Evolutionary conservation across 2,329 filamentous ascomycete genomes (phyloP).

Genomic region (Metarhizium robertsii): DNA sequence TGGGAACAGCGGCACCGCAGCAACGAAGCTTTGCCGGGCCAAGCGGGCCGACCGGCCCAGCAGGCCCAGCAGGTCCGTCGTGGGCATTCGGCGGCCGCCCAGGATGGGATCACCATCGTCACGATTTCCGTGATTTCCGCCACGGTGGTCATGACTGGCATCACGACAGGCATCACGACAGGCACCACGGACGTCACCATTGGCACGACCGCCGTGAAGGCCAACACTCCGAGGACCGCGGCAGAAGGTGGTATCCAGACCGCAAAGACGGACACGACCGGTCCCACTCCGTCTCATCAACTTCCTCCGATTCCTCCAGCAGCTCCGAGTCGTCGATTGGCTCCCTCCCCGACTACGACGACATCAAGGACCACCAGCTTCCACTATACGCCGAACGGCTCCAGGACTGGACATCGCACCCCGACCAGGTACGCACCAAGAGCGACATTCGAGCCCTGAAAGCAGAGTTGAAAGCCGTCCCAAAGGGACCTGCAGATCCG

Average conservation of each 20-base stretch:
- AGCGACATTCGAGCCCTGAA: slow-evolving; percentile 31
- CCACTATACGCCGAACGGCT: slow-evolving; percentile 35
- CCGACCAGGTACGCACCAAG: slow-evolving; percentile 39
- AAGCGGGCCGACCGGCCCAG: not conserved
- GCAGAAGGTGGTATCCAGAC: not conserved
- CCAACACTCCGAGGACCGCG: not conserved
- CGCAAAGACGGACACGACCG: slow-evolving; percentile 12
- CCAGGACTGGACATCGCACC: slow-evolving; percentile 37
- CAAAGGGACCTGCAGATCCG: not conserved
- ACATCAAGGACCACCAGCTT: slow-evolving; percentile 38
- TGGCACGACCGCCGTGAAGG: not conserved
- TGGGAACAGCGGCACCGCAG: not conserved
- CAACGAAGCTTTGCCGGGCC: not conserved
- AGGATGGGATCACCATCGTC: slow-evolving; percentile 8
- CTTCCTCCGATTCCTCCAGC: slow-evolving; percentile 24
- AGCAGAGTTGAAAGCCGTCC: slow-evolving; percentile 32
- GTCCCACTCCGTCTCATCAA: slow-evolving; percentile 25
- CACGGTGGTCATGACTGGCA: slow-evolving; percentile 10
- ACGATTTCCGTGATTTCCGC: slow-evolving; percentile 1
- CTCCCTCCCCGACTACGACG: slow-evolving; percentile 44
- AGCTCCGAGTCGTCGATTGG: slow-evolving; percentile 34
- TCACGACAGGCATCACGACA: slow-evolving; percentile 10
- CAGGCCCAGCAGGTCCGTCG: not conserved
- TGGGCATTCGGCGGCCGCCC: slow-evolving; percentile 1
- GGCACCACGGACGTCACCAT: not conserved